Percentiles rank a stretch among this genome's conserved stretches.
phyloP scores from a whole-genome alignment of 495 filamentous ascomycete species.

The Penicillium goetzii region DNA sequence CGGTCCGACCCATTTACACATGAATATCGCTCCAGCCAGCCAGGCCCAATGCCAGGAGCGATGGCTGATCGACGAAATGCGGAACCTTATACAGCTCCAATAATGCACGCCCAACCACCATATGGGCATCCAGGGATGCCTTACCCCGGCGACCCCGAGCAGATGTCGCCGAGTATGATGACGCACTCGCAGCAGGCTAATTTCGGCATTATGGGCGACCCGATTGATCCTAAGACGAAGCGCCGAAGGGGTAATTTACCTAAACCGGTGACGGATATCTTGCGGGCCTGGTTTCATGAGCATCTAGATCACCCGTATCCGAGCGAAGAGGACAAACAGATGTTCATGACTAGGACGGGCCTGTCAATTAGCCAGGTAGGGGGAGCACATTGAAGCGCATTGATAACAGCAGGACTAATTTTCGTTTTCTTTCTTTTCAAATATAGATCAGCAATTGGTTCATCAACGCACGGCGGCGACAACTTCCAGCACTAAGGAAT shows the following conservation, averaged over 20 bases:
- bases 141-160: constrained; percentile 42
- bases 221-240: constrained; percentile 54
- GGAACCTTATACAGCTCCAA: constrained; percentile 33
- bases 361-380: constrained; percentile 79
- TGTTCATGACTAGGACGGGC: constrained; percentile 73
- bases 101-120: constrained; percentile 37
- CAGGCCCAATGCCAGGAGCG: constrained; percentile 19
- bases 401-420: not conserved
- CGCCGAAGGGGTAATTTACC: constrained; percentile 82
- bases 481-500: constrained; percentile 69
- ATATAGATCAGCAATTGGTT: constrained; percentile 92
- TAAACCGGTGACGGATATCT: constrained; percentile 79
- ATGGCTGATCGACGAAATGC: constrained; percentile 34
- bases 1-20: constrained; percentile 38
- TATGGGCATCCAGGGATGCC: constrained; percentile 38
- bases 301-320: constrained; percentile 86
- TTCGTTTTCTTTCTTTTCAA: constrained; percentile 3
- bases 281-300: constrained; percentile 77
- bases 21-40: constrained; percentile 33
- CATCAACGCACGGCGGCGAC: constrained; percentile 84
- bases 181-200: constrained; percentile 44
- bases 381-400: not conserved
- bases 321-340: constrained; percentile 87
- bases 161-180: constrained; percentile 35
- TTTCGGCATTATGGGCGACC: constrained; percentile 51